A percentile compares a stretch with the other conserved stretches of the same genome.
These are phyloP conservation scores for Fagopyrum esculentum DNA, from an alignment of 148 eudicot species.

Conservation along the genomic window DNA sequence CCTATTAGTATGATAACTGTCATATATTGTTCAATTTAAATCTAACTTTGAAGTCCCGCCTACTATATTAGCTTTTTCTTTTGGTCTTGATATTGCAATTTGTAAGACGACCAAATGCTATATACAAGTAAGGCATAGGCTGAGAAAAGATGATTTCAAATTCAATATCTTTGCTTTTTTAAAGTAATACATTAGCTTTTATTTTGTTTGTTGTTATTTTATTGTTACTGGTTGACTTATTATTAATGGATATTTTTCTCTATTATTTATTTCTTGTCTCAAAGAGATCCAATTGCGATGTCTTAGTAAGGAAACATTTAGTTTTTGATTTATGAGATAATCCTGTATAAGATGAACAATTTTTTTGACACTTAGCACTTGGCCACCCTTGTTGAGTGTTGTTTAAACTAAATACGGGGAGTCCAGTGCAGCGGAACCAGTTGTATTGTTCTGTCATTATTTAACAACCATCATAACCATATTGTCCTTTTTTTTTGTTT, in stretches of 20 bases:
- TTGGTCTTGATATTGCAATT: not conserved
- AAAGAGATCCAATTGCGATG: too few relatives aligned
- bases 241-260: not conserved
- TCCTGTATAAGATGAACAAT: too few relatives aligned
- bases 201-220: not conserved
- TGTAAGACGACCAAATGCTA: not conserved
- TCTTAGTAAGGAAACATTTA: too few relatives aligned
- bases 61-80: not conserved
- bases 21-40: not conserved
- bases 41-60: not conserved
- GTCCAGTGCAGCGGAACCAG: too few relatives aligned
- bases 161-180: not conserved
- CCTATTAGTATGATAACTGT: not conserved
- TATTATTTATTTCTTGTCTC: not conserved
- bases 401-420: too few relatives aligned
- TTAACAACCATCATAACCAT: too few relatives aligned
- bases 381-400: too few relatives aligned
- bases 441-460: too few relatives aligned
- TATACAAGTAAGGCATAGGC: not conserved
- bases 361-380: too few relatives aligned
- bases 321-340: too few relatives aligned
- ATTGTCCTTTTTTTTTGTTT: too few relatives aligned
- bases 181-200: not conserved
- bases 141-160: not conserved
- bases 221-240: not conserved